These are phyloP conservation scores for Auricularia heimuer DNA, from an alignment of 768 basidiomycete species.

Conservation along the genomic window DNA sequence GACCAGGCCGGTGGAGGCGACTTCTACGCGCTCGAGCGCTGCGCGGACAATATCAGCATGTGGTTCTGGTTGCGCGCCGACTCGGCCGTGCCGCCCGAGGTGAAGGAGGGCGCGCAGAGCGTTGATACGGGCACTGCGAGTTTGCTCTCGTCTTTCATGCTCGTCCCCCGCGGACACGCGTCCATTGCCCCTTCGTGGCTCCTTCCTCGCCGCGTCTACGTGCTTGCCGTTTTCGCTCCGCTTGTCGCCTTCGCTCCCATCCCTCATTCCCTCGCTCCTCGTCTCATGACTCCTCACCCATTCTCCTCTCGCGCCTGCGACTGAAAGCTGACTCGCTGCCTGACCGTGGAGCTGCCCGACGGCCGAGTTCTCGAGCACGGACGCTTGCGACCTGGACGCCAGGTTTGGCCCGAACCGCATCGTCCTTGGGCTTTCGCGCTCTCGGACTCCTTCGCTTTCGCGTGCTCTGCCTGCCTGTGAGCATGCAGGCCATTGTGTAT, in stretches of 20 bases:
- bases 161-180: no score
- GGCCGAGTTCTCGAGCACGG: constrained; percentile 10
- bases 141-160: no score
- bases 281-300: no score
- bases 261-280: no score
- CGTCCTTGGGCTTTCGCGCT: constrained; percentile 56
- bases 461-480: constrained; percentile 25
- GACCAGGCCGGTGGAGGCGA: constrained; percentile 48
- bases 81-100: not conserved
- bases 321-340: no score
- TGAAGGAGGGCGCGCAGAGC: constrained; percentile 20
- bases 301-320: no score
- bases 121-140: constrained; percentile 31
- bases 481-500: constrained; percentile 24
- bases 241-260: no score
- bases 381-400: constrained; percentile 37
- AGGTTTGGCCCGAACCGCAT: constrained; percentile 45
- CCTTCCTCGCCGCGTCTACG: no score
- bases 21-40: constrained; percentile 44
- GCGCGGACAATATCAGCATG: constrained; percentile 45
- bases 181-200: no score
- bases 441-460: constrained; percentile 49
- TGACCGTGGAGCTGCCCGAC: constrained; percentile 34
- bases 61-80: constrained; percentile 56
- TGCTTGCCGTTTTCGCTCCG: no score